A percentile compares a stretch with the other conserved stretches of the same genome.
Evolutionary conservation across 1,284 basidiomycete genomes (phyloP).

Genomic region (Macrocystidia cucumis): DNA sequence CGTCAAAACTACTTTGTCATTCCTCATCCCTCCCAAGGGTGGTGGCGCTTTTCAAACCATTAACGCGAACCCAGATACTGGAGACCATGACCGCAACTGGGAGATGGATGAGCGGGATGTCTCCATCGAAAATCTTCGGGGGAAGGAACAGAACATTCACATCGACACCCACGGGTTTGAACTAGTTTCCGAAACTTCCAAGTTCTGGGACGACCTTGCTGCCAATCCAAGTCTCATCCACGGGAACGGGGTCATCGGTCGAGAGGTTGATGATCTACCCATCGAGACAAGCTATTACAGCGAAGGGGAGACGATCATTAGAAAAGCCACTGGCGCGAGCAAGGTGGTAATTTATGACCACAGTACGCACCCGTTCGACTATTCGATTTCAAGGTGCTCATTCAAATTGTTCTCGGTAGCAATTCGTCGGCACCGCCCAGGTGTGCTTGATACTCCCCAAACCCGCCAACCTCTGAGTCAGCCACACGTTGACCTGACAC

Average conservation of each 20-base stretch:
- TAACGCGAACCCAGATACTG: background rate
- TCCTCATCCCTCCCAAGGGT: slow-evolving; percentile 1
- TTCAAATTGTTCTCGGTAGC: slow-evolving; percentile 20
- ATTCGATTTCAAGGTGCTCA: background rate
- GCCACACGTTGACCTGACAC: slow-evolving; percentile 56
- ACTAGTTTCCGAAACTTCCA: no score
- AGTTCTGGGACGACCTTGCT: no score
- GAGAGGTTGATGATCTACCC: slow-evolving; percentile 29
- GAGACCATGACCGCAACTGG: background rate
- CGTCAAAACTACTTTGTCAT: background rate
- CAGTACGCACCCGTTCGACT: slow-evolving; percentile 35
- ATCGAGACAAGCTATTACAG: slow-evolving; percentile 50
- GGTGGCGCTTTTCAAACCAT: background rate
- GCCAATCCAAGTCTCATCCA: no score
- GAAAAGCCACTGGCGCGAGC: slow-evolving; percentile 52
- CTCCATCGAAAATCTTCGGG: background rate
- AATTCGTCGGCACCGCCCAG: slow-evolving; percentile 31
- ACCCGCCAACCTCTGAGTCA: slow-evolving; percentile 38
- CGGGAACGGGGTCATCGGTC: no score
- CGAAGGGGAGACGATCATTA: slow-evolving; percentile 51
- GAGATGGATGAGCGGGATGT: background rate
- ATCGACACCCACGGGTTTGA: no score
- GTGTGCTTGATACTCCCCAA: slow-evolving; percentile 25
- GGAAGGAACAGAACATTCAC: no score
- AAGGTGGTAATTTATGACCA: slow-evolving; percentile 57